Evolutionary conservation across 176 grass and related monocot genomes (phyloP), one percentile per base, ranked within the genome.

Genomic region (Hsuehochloa calcarea): DNA sequence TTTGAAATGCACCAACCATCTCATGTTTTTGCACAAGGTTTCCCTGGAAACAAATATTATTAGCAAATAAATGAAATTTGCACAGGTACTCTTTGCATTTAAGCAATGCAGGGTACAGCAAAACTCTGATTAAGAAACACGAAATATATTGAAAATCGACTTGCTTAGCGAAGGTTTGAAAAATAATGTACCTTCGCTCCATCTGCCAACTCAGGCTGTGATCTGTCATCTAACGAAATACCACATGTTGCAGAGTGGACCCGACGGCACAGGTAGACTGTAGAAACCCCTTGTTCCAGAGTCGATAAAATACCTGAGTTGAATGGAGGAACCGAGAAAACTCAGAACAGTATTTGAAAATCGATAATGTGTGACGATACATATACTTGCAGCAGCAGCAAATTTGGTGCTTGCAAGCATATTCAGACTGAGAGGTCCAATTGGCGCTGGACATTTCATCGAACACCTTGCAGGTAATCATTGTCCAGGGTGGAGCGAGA

Each of bases 1-100:
- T 93, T 75, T 97, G 95, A 89, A 97, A 97, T 85, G 95, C 95
- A 69, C 95, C 96, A 80, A 95, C 90, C 43, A 72, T 83, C 84
- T 92, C 91, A 78, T 85, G 74, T 25, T 87, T 94, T 80, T 41
- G 81, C 61, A 84, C 25, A 85, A 80, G 25, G 63, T 89, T 72
- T 50, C 59, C 87, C 93, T 91, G 89, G 56, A 88, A 82, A 23
- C 5, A 86, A 23, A 40, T 23, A 65, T 27, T 39, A 86, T 61
- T 15, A 88, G 41, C 17, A 62, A 58, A 82, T 44, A 72, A 65
- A 66, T 13, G 20, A 70, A 20, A 27, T 10, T 26, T 1, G 9
- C 10, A 63, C 4, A 74, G 74, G 59, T 62, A 74, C 1, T 15
- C 12, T 11, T 8, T 51, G 59, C 69, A 64, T 67, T 51, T 76